phyloP scores from a whole-genome alignment of 306 rosid species.

The Begonia loranthoides region DNA sequence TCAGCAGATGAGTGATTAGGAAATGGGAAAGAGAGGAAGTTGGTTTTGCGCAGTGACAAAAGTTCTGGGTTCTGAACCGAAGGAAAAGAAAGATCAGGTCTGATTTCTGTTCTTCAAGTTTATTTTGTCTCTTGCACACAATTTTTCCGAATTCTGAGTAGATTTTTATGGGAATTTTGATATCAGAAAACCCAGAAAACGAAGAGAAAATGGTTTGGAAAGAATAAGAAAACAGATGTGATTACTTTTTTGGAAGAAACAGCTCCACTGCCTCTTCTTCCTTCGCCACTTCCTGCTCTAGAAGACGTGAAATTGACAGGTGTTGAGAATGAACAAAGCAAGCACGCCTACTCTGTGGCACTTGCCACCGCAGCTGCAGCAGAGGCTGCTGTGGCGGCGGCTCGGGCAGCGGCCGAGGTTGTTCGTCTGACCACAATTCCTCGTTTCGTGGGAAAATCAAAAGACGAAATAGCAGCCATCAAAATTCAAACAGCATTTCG shows the following conservation, averaged over 20 bases:
- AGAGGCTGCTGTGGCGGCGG: constrained; percentile 28
- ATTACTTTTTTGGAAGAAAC: constrained; percentile 19
- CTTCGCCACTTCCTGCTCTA: constrained; percentile 3
- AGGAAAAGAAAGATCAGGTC: constrained; percentile 58
- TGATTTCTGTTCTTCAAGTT: constrained; percentile 6
- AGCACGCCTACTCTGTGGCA: constrained; percentile 40
- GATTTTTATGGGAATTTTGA: background rate
- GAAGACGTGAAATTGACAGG: constrained; percentile 17
- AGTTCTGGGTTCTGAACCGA: constrained; percentile 70
- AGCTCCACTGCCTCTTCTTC: constrained; percentile 32
- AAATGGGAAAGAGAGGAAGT: constrained; percentile 89
- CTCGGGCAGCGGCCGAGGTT: constrained; percentile 24
- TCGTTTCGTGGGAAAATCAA: constrained; percentile 42
- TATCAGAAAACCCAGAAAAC: constrained; percentile 28
- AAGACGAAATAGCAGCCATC: constrained; percentile 67
- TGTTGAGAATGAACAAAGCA: constrained; percentile 36
- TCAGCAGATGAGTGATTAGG: constrained; percentile 12
- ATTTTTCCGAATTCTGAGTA: no score
- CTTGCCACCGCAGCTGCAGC: constrained; percentile 5
- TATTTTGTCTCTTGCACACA: no score
- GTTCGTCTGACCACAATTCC: constrained; percentile 17
- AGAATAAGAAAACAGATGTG: constrained; percentile 29
- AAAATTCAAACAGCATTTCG: constrained; percentile 89
- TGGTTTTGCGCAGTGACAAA: constrained; percentile 88
- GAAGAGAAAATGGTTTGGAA: constrained; percentile 91